Percentiles rank a stretch among this genome's conserved stretches.
These are phyloP conservation scores for Geotrichum restrictum DNA, from an alignment of 1,139 yeast species.

Conservation along the genomic window DNA sequence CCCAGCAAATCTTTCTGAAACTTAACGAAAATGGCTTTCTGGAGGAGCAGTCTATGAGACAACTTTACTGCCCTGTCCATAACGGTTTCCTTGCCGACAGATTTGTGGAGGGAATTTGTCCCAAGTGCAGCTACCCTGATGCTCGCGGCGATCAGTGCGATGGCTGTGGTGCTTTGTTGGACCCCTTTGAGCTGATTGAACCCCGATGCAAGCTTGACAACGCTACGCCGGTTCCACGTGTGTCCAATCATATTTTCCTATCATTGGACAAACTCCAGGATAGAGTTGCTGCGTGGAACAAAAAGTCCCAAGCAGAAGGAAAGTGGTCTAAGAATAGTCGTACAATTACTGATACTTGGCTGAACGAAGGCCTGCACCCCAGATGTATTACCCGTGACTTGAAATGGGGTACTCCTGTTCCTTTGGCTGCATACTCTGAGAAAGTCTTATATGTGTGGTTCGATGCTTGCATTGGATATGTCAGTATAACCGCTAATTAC, in stretches of 20 bases:
- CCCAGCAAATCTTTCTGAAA: constrained; percentile 84
- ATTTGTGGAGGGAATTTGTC: constrained; percentile 96
- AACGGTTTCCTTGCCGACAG: constrained; percentile 92
- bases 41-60: constrained; percentile 84
- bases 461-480: constrained; percentile 95
- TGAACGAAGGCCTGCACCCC: constrained; percentile 86
- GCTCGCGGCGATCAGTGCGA: constrained; percentile 99
- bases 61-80: constrained; percentile 86
- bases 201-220: constrained; percentile 95
- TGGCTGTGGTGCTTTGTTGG: constrained; percentile 82
- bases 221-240: constrained; percentile 70
- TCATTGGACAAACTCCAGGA: constrained; percentile 79
- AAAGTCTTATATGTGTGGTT: constrained; percentile 98
- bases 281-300: constrained; percentile 68
- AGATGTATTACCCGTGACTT: constrained; percentile 96
- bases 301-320: constrained; percentile 63
- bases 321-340: constrained; percentile 89
- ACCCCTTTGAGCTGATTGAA: constrained; percentile 86
- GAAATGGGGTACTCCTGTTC: constrained; percentile 98
- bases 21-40: constrained; percentile 68
- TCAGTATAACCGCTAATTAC: constrained; percentile 92
- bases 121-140: constrained; percentile 88
- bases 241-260: constrained; percentile 82
- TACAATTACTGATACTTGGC: constrained; percentile 86
- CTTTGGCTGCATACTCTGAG: constrained; percentile 67